Evolutionary conservation across 1,139 yeast genomes (phyloP).

Genomic region (Yamadazyma friedrichii): DNA sequence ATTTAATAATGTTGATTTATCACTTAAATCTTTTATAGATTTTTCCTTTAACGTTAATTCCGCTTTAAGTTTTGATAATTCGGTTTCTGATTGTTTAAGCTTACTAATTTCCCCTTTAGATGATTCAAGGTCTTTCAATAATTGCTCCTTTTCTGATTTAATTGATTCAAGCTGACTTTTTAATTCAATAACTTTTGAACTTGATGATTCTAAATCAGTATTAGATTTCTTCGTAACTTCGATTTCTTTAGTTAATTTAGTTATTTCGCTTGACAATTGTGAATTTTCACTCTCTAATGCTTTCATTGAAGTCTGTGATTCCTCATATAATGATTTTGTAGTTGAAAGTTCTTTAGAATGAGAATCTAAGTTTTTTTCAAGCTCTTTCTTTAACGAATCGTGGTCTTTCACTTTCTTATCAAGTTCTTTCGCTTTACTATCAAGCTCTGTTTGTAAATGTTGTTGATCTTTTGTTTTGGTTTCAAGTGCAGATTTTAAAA

Average conservation of each 20-base stretch:
- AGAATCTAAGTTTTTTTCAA: neutral
- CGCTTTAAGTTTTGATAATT: conserved; percentile 5
- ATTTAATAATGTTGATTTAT: conserved; percentile 5
- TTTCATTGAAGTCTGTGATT: conserved; percentile 3
- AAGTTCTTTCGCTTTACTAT: conserved; percentile 1
- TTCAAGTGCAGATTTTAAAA: neutral
- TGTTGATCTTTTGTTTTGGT: neutral
- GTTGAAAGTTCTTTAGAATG: conserved; percentile 5
- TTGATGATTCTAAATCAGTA: conserved; percentile 20
- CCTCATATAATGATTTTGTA: conserved; percentile 2
- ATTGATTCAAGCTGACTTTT: conserved; percentile 14
- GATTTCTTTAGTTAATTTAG: conserved; percentile 15
- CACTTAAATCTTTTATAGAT: conserved; percentile 6
- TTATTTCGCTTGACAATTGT: conserved; percentile 2
- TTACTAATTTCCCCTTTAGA: neutral
- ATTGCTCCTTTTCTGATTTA: conserved; percentile 14
- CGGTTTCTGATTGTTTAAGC: neutral
- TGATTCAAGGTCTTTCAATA: conserved; percentile 8
- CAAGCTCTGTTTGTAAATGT: neutral
- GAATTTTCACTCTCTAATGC: conserved; percentile 4
- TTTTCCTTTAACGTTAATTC: conserved; percentile 8
- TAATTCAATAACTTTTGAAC: conserved; percentile 4
- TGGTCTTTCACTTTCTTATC: neutral
- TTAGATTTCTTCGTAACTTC: conserved; percentile 14
- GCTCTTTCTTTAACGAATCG: neutral